A percentile compares a stretch with the other conserved stretches of the same genome.
These are phyloP conservation scores for Ustilago esculenta DNA, from an alignment of 1,284 basidiomycete species.

Conservation along the genomic window DNA sequence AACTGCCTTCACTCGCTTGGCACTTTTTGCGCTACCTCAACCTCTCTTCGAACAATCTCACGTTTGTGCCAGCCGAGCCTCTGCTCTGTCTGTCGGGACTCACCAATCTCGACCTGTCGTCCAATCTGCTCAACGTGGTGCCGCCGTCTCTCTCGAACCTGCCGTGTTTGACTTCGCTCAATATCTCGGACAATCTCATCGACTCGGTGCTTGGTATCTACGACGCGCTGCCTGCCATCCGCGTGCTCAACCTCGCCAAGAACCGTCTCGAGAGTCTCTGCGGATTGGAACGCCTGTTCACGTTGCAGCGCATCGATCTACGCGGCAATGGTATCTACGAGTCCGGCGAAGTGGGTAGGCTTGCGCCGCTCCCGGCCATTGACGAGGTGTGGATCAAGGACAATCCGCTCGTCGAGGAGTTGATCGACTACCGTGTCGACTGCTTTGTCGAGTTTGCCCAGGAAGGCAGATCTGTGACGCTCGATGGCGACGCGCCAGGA, in stretches of 20 bases:
- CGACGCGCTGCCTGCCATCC: conserved; percentile 42
- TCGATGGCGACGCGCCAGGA: conserved; percentile 80
- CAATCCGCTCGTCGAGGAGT: conserved; percentile 54
- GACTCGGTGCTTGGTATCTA: conserved; percentile 85
- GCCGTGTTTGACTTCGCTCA: conserved; percentile 82
- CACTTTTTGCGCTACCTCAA: conserved; percentile 79
- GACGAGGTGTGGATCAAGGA: conserved; percentile 60
- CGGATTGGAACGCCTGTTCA: conserved; percentile 85
- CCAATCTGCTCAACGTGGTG: conserved; percentile 68
- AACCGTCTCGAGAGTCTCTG: conserved; percentile 93
- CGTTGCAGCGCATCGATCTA: conserved; percentile 86
- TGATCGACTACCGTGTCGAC: conserved; percentile 74
- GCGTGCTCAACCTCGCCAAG: conserved; percentile 56
- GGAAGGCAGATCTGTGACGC: conserved; percentile 73
- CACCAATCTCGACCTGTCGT: conserved; percentile 67
- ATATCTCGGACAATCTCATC: conserved; percentile 93
- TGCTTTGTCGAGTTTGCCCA: conserved; percentile 84
- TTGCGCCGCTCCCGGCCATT: conserved; percentile 80
- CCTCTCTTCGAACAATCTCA: conserved; percentile 83
- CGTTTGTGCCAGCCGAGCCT: conserved; percentile 76
- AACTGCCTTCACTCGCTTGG: conserved; percentile 78
- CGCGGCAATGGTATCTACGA: conserved; percentile 83
- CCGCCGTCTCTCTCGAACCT: conserved; percentile 79
- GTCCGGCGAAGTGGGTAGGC: conserved; percentile 82
- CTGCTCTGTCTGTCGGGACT: conserved; percentile 71